These are phyloP conservation scores for Mortierella sp. DNA, from an alignment of 371 early-diverging fungal genomes.

Conservation along the genomic window DNA sequence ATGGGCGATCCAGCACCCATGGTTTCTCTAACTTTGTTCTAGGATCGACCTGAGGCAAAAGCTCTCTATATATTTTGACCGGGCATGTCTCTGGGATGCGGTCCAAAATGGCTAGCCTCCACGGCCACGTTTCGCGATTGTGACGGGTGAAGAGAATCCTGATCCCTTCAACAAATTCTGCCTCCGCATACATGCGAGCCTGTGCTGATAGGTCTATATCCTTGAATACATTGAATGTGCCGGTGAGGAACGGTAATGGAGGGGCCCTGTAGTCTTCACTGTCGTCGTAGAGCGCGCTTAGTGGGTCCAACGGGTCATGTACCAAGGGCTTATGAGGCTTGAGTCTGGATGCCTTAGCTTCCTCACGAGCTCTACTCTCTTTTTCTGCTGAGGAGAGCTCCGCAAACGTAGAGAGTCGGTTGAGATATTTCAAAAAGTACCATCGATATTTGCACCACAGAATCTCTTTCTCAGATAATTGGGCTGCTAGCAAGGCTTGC, in stretches of 20 bases:
- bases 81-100: conserved; percentile 75
- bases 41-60: conserved; percentile 59
- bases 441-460: conserved; percentile 64
- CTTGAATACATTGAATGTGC: conserved; percentile 71
- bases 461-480: conserved; percentile 47
- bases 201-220: conserved; percentile 72
- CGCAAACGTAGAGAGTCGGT: conserved; percentile 73
- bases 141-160: conserved; percentile 76
- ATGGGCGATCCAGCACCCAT: conserved; percentile 40
- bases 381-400: conserved; percentile 60
- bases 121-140: conserved; percentile 66
- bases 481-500: conserved; percentile 20
- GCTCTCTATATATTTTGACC: conserved; percentile 61
- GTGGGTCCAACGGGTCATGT: conserved; percentile 37
- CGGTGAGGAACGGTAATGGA: conserved; percentile 33
- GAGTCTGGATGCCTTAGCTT: conserved; percentile 12
- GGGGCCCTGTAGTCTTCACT: conserved; percentile 1
- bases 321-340: background rate
- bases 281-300: conserved; percentile 42
- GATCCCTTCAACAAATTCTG: conserved; percentile 68
- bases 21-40: conserved; percentile 20
- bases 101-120: conserved; percentile 72
- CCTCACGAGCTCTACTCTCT: conserved; percentile 26
- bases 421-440: conserved; percentile 72
- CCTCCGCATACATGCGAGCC: conserved; percentile 72